Evolutionary conservation across 768 basidiomycete species (phyloP).

Genomic region (Mycena rebaudengoi): DNA sequence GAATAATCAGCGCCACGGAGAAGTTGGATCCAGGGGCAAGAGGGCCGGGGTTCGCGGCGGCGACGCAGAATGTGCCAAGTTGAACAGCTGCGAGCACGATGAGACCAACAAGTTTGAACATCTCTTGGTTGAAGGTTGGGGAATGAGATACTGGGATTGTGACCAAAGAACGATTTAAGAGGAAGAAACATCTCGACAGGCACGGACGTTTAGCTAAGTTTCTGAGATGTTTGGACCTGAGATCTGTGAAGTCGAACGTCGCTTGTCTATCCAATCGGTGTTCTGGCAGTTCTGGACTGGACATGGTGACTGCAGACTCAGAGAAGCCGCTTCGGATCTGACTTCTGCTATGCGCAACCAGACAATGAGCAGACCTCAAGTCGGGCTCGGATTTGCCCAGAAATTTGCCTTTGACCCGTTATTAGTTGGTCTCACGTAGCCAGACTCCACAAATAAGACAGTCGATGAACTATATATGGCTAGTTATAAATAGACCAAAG

Average conservation of each 20-base stretch:
- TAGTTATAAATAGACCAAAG: not conserved
- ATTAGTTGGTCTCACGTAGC: too few species aligned
- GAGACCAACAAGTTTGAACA: slow-evolving; percentile 1
- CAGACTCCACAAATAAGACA: too few species aligned
- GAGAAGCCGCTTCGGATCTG: not conserved
- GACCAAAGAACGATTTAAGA: not conserved
- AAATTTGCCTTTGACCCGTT: not conserved
- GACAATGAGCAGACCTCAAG: not conserved
- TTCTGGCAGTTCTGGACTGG: not conserved
- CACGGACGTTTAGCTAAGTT: not conserved
- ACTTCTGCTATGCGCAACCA: not conserved
- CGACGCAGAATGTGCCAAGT: not conserved
- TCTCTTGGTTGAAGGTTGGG: not conserved
- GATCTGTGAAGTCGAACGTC: not conserved
- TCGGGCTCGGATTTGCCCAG: not conserved
- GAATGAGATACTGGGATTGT: not conserved
- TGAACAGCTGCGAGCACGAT: not conserved
- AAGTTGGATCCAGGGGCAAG: not conserved
- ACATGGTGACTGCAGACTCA: not conserved
- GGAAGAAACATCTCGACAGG: not conserved
- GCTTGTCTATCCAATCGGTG: not conserved
- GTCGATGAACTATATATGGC: too few species aligned
- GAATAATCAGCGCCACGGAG: not conserved
- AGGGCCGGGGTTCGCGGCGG: not conserved
- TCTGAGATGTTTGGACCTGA: not conserved